Base-by-base conservation (phyloP, 2,329 filamentous ascomycete genomes). In the Aspergillus fischeri region DNA sequence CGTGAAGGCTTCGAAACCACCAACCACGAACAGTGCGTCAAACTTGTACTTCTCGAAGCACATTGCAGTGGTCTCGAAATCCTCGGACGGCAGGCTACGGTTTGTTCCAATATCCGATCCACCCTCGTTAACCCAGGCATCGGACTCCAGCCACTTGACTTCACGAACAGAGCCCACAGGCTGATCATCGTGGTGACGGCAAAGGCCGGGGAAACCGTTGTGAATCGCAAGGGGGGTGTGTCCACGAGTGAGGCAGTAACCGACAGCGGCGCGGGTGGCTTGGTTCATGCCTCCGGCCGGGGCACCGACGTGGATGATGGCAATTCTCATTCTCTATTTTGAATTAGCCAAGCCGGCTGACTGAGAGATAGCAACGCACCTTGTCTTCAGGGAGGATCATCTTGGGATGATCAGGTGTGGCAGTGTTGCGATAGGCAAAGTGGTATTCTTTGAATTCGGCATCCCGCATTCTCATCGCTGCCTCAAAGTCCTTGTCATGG, bases 201-300 rank as follows among this genome's bases (percentile, higher is more conserved):
- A 89, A 56, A 99, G 87, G 17, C 94, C 94, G 32, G 94, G 91
- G 75, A 99, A 99, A 27, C 94, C 94, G 68, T 99, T 99, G 78
- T 97, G 90, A 55, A 99, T 92, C 20, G 91, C 93, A 67, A 97
- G 75, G 3, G 94, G 90, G 53, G 91, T 91, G 74, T 99, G 94
- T n/a, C 94, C 94, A 58, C 92, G 86, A 48, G 90, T 89, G 57
- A 96, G 75, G 73, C 92, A 97, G 80, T 97, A 97, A 32, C 92
- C 91, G 20, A 97, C 92, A 14, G 91, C 93, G 29, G 91, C 93
- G 65, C 94, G 87, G 21, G 95, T 94, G 45, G 94, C 94, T 28
- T 93, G 92, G 76, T 99, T 99, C 90, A 99, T 97, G 67, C 94
- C 94, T 74, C 94, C 94, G 29, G 94, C 94, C 7, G 94, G 94